A percentile compares a stretch with the other conserved stretches of the same genome.
Evolutionary conservation across 176 grass and related monocot species (phyloP).

Genomic region (Luzula sylvatica): DNA sequence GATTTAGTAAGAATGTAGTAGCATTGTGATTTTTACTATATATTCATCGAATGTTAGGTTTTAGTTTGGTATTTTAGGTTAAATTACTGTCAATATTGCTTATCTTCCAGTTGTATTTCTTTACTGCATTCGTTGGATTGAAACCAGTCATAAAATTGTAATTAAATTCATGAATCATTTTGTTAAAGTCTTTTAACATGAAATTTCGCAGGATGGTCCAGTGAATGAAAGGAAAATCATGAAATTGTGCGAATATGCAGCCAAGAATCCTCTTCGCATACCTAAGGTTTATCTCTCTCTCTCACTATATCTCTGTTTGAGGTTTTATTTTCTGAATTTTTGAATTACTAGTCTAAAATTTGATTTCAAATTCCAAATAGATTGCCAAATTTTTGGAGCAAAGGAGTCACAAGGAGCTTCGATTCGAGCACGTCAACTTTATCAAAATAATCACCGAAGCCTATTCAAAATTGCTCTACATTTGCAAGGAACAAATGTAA

Average conservation of each 20-base stretch:
- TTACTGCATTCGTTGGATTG: too few relatives aligned
- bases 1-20: too few relatives aligned
- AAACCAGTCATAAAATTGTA: too few relatives aligned
- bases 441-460: conserved; percentile 89
- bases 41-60: too few relatives aligned
- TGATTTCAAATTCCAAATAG: conserved; percentile 26
- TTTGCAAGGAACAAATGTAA: conserved; percentile 97
- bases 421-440: conserved; percentile 56
- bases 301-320: neutral
- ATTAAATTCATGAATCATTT: too few relatives aligned
- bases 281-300: conserved; percentile 49
- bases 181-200: too few relatives aligned
- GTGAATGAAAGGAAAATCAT: conserved; percentile 90
- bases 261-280: conserved; percentile 83
- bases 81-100: conserved; percentile 9
- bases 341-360: conserved; percentile 8
- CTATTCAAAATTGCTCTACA: conserved; percentile 84
- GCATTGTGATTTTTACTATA: too few relatives aligned
- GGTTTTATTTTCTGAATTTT: neutral
- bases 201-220: conserved; percentile 42
- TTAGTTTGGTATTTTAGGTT: too few relatives aligned
- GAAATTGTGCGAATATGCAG: conserved; percentile 97
- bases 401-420: conserved; percentile 81
- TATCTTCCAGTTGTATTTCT: too few relatives aligned
- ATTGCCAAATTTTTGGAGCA: conserved; percentile 92